Conservation (phyloP, 2,329 filamentous ascomycete genomes). For the Zymoseptoria tritici region DNA sequence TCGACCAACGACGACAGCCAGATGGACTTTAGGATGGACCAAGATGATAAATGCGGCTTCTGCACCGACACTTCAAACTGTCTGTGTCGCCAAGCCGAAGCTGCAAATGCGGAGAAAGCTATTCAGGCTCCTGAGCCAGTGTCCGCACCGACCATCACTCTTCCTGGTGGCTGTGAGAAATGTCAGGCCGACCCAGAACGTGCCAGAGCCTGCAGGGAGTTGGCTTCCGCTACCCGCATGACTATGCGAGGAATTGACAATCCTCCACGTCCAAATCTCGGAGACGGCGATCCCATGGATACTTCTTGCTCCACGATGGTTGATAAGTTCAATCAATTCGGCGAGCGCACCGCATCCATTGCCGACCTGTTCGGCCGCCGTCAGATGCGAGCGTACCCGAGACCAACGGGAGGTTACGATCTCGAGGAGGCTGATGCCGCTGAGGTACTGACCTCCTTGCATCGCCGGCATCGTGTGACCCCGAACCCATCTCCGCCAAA, state of each 20-base stretch:
- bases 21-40: constrained; percentile 15
- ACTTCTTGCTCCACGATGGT: constrained; percentile 18
- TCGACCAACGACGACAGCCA: constrained; percentile 14
- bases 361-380: constrained; percentile 15
- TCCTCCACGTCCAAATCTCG: constrained; percentile 4
- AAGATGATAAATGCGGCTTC: constrained; percentile 24
- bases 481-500: neutral
- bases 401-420: constrained; percentile 11
- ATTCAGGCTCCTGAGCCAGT: constrained; percentile 5
- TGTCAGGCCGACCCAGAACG: constrained; percentile 22
- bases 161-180: constrained; percentile 24
- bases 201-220: constrained; percentile 21
- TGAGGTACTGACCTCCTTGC: constrained; percentile 13
- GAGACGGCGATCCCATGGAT: constrained; percentile 10
- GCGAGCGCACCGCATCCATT: constrained; percentile 16
- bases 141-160: constrained; percentile 4
- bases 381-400: constrained; percentile 14
- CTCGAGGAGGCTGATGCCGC: constrained; percentile 17
- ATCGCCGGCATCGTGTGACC: constrained; percentile 3
- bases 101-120: constrained; percentile 2
- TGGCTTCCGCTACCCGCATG: constrained; percentile 12
- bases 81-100: constrained; percentile 16
- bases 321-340: constrained; percentile 17
- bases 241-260: constrained; percentile 2
- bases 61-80: constrained; percentile 24